A percentile compares a stretch with the other conserved stretches of the same genome.
phyloP scores from a whole-genome alignment of 768 basidiomycete genomes.

The Pulveroboletus sp. region DNA sequence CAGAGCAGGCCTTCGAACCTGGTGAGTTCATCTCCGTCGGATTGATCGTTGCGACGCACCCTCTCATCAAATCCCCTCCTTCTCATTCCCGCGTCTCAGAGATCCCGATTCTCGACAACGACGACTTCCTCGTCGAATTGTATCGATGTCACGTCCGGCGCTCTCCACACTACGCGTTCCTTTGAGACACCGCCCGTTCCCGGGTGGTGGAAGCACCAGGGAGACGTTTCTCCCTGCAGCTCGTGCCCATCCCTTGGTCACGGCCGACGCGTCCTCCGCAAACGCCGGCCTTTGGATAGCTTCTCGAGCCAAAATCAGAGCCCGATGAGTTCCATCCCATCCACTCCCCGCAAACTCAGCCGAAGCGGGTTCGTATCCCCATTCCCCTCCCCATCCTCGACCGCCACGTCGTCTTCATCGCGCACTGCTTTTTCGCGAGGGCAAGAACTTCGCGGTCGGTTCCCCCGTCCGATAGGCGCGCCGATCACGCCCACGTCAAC shows the following conservation, averaged over 20 bases:
- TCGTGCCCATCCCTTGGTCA: constrained; percentile 26
- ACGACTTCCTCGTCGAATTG: constrained; percentile 34
- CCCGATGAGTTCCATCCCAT: constrained; percentile 5
- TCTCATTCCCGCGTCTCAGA: constrained; percentile 21
- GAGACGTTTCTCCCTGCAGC: constrained; percentile 10
- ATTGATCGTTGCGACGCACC: background rate
- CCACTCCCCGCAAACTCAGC: constrained; percentile 11
- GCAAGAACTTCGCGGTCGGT: constrained; percentile 4
- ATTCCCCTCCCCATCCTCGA: background rate
- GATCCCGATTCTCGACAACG: constrained; percentile 35
- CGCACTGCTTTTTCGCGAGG: background rate
- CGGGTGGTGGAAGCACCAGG: background rate
- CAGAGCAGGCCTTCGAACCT: background rate
- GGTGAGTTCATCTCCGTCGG: constrained; percentile 13
- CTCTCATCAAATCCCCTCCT: background rate
- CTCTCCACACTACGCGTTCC: constrained; percentile 1
- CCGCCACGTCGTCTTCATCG: constrained; percentile 1
- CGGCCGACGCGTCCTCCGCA: constrained; percentile 25
- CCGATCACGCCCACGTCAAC: background rate
- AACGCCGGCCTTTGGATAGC: constrained; percentile 23
- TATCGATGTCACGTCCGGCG: constrained; percentile 13
- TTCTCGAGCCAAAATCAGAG: background rate
- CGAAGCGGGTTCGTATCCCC: background rate
- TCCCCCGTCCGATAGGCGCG: background rate
- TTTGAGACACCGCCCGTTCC: constrained; percentile 4